Evolutionary conservation across 139 green algal genomes (phyloP).

Genomic region (Monoraphidium neglectum): DNA sequence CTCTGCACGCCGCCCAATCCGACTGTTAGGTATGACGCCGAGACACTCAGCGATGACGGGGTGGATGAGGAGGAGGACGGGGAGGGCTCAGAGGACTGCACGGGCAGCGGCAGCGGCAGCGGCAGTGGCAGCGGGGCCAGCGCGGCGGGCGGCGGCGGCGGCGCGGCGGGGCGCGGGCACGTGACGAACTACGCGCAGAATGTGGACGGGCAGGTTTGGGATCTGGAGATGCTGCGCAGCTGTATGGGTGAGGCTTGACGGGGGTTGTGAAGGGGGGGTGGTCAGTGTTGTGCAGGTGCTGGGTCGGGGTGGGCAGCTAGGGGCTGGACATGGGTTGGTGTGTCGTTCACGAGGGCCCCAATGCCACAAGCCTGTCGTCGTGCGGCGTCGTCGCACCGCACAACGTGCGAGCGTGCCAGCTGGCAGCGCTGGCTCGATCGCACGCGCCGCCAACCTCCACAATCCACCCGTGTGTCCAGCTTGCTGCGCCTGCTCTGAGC

Average conservation of each 20-base stretch:
- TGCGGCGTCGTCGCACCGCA: too few relatives aligned
- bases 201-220: constrained; percentile 57
- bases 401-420: too few relatives aligned
- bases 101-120: too few relatives aligned
- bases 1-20: not conserved
- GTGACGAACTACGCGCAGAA: constrained; percentile 70
- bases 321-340: not conserved
- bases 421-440: too few relatives aligned
- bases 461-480: not conserved
- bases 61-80: not conserved
- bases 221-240: constrained; percentile 43
- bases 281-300: not conserved
- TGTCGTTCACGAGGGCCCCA: not conserved
- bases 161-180: constrained; percentile 44
- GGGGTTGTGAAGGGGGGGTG: not conserved
- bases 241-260: constrained; percentile 43
- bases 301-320: not conserved
- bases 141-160: constrained; percentile 3
- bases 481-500: not conserved
- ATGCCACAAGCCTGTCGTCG: too few relatives aligned
- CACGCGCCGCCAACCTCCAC: not conserved
- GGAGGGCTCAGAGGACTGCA: too few relatives aligned
- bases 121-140: not conserved
- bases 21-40: not conserved
- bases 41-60: not conserved